A percentile compares a stretch with the other conserved stretches of the same genome.
Evolutionary conservation across 139 green algal species (phyloP).

Genomic region (Pleodorina starrii): DNA sequence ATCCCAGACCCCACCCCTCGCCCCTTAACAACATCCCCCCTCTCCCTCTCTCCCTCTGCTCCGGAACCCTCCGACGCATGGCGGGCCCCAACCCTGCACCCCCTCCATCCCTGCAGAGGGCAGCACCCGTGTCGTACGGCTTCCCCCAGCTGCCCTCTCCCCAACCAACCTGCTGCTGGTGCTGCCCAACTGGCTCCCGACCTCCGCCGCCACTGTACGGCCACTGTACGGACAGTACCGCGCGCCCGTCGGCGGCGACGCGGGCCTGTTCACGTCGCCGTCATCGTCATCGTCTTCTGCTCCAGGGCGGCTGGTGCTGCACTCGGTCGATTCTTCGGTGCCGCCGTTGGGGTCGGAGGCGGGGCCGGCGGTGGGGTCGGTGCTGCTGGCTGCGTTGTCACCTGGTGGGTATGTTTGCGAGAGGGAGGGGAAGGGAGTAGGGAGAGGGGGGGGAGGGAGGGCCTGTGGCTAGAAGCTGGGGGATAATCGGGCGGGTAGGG

Average conservation of each 20-base stretch:
- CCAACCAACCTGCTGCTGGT: neutral
- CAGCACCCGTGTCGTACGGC: neutral
- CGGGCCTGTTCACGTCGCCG: neutral
- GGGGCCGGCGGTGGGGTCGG: neutral
- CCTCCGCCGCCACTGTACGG: neutral
- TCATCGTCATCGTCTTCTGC: too few species aligned
- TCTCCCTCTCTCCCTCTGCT: too few species aligned
- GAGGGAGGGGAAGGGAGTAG: too few species aligned
- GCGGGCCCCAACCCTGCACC: too few species aligned
- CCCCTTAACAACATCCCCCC: too few species aligned
- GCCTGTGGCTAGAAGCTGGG: neutral
- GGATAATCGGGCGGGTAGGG: too few species aligned
- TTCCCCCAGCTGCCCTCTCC: neutral
- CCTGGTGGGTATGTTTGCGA: neutral
- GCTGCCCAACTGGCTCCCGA: neutral
- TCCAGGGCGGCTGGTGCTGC: neutral
- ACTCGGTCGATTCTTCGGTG: neutral
- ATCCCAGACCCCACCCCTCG: too few species aligned
- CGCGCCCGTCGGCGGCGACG: neutral
- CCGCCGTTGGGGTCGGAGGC: neutral
- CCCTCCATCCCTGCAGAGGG: too few species aligned
- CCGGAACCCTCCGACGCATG: too few species aligned
- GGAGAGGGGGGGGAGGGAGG: neutral
- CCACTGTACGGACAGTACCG: constrained; percentile 16
- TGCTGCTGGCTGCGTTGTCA: neutral